Evolutionary conservation across 2,329 filamentous ascomycete species (phyloP).

Genomic region (Sarocladiaceae sp.): DNA sequence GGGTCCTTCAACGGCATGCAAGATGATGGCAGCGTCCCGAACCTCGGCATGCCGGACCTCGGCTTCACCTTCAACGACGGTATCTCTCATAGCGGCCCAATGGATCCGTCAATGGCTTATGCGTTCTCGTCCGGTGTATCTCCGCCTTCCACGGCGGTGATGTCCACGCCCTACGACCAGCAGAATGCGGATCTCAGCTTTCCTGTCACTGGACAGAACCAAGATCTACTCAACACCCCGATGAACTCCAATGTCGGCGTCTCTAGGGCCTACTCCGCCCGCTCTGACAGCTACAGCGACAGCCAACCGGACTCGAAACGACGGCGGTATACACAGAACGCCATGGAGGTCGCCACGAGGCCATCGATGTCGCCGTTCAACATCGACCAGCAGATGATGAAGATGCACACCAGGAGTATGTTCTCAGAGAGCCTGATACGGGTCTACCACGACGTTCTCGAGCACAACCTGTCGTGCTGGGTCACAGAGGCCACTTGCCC

Average conservation of each 20-base stretch:
- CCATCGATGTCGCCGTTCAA: constrained; percentile 10
- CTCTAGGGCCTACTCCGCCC: neutral
- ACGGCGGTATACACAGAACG: neutral
- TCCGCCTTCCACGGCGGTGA: neutral
- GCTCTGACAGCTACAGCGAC: neutral
- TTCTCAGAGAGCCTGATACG: constrained; percentile 38
- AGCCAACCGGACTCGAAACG: neutral
- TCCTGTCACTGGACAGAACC: neutral
- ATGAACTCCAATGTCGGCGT: neutral
- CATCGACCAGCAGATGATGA: constrained; percentile 15
- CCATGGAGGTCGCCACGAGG: neutral
- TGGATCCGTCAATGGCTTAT: constrained; percentile 3
- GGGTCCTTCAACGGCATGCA: neutral
- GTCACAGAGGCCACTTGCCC: constrained; percentile 49
- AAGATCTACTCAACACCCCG: neutral
- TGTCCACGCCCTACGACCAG: neutral
- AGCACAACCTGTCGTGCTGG: constrained; percentile 51
- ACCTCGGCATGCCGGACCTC: neutral
- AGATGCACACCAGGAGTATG: constrained; percentile 23
- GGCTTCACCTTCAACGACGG: neutral
- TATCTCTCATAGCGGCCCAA: neutral
- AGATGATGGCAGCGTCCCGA: neutral
- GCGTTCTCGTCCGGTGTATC: neutral
- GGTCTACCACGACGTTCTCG: constrained; percentile 51
- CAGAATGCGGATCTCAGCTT: neutral